A percentile compares a stretch with the other conserved stretches of the same genome.
Conservation (phyloP, 1,284 basidiomycete genomes). For the Sporisorium iseilematis-ciliati region DNA sequence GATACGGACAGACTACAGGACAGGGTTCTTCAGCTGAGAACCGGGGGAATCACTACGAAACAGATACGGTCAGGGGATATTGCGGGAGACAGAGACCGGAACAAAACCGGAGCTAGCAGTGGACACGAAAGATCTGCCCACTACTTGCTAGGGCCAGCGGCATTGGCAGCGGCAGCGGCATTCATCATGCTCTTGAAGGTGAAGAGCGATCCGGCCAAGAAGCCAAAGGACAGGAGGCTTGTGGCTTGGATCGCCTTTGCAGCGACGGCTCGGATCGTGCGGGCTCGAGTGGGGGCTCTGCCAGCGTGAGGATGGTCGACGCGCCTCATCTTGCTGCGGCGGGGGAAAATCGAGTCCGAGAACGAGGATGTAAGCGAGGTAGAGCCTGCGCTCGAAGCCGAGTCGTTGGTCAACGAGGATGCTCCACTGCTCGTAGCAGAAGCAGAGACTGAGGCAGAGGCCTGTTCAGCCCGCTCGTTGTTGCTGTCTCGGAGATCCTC, state of each 20-base stretch:
- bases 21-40: too few relatives aligned
- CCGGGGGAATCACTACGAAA: too few relatives aligned
- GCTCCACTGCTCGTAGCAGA: not conserved
- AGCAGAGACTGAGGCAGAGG: not conserved
- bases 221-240: conserved; percentile 36
- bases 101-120: not conserved
- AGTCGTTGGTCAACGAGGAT: not conserved
- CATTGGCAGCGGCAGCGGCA: conserved; percentile 34
- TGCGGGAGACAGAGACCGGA: not conserved
- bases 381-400: not conserved
- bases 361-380: not conserved
- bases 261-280: conserved; percentile 3
- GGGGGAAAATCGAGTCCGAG: conserved; percentile 1
- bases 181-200: conserved; percentile 50
- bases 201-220: conserved; percentile 36
- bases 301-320: not conserved
- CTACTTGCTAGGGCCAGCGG: conserved; percentile 18
- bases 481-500: not conserved
- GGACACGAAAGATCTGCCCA: conserved; percentile 1
- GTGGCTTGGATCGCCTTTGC: conserved; percentile 21
- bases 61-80: too few relatives aligned
- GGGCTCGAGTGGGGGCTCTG: conserved; percentile 5
- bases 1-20: too few relatives aligned
- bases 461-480: not conserved
- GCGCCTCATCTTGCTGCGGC: conserved; percentile 20